Percentiles rank a stretch among this genome's conserved stretches.
Evolutionary conservation across 108 stramenopile genomes (phyloP).

Genomic region (Mediolabrus comicus): DNA sequence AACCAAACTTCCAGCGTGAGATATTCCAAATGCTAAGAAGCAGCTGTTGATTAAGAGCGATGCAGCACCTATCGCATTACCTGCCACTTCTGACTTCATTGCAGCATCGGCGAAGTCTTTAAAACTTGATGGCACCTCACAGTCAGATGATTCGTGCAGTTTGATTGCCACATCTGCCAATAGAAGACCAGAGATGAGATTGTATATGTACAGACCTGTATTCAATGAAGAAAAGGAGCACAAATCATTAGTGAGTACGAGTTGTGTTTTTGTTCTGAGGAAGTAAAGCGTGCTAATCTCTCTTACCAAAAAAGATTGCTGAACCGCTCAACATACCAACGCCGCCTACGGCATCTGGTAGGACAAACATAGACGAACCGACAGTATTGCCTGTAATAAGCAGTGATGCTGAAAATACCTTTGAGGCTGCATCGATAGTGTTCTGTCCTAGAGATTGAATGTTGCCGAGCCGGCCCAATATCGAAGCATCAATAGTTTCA

Average conservation of each 20-base stretch:
- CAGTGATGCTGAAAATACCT: slow-evolving; percentile 54
- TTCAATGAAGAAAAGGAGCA: background rate
- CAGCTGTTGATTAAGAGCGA: slow-evolving; percentile 59
- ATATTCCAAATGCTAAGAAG: slow-evolving; percentile 55
- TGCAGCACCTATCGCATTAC: slow-evolving; percentile 44
- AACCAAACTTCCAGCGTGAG: slow-evolving; percentile 47
- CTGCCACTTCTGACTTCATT: slow-evolving; percentile 25
- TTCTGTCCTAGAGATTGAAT: background rate
- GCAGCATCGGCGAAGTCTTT: slow-evolving; percentile 76
- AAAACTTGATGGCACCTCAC: slow-evolving; percentile 58
- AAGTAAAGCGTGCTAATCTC: background rate
- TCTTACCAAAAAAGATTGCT: slow-evolving; percentile 45
- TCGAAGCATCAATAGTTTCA: background rate
- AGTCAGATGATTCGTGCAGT: slow-evolving; percentile 54
- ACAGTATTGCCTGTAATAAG: slow-evolving; percentile 79
- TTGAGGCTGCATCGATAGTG: background rate
- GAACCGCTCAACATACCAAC: slow-evolving; percentile 57
- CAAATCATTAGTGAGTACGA: background rate
- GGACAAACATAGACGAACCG: slow-evolving; percentile 67
- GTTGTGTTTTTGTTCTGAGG: background rate
- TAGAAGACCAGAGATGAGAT: slow-evolving; percentile 68
- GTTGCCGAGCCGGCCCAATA: background rate
- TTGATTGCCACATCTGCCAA: slow-evolving; percentile 77
- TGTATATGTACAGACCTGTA: slow-evolving; percentile 52
- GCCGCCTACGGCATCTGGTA: slow-evolving; percentile 59